phyloP scores from a whole-genome alignment of 495 filamentous ascomycete genomes.

The Aspergillus leporis region DNA sequence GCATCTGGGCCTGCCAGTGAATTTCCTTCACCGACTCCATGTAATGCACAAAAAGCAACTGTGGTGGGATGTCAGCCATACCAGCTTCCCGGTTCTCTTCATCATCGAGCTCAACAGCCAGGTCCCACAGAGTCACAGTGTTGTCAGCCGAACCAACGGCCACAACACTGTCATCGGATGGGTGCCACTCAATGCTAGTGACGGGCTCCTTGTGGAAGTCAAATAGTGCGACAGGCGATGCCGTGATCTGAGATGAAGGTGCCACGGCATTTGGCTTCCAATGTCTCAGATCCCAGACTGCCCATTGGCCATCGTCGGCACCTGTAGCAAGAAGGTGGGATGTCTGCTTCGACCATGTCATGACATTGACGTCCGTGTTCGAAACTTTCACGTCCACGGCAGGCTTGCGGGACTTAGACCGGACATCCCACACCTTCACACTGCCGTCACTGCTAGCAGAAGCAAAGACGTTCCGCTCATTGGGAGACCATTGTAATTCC shows the following conservation, averaged over 20 bases:
- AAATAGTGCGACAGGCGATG: slow-evolving; percentile 82
- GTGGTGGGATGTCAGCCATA: slow-evolving; percentile 86
- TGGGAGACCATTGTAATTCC: slow-evolving; percentile 94
- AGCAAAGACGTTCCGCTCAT: slow-evolving; percentile 87
- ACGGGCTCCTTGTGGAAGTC: slow-evolving; percentile 94
- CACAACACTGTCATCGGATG: slow-evolving; percentile 91
- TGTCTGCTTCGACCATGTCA: slow-evolving; percentile 87
- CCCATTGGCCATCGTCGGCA: slow-evolving; percentile 92
- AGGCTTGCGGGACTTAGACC: slow-evolving; percentile 81
- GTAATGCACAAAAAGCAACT: slow-evolving; percentile 94
- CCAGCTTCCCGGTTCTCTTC: slow-evolving; percentile 91
- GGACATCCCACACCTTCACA: slow-evolving; percentile 92
- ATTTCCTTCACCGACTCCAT: slow-evolving; percentile 91
- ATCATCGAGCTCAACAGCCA: slow-evolving; percentile 93
- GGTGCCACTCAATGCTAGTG: slow-evolving; percentile 96
- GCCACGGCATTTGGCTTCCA: slow-evolving; percentile 72
- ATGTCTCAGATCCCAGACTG: slow-evolving; percentile 91
- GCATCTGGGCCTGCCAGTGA: slow-evolving; percentile 97
- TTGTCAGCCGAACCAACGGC: slow-evolving; percentile 91
- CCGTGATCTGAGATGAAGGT: slow-evolving; percentile 39
- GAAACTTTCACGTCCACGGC: slow-evolving; percentile 84
- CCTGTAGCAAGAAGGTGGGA: slow-evolving; percentile 88
- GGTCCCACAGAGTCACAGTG: slow-evolving; percentile 93
- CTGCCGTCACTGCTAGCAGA: slow-evolving; percentile 92
- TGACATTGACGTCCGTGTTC: slow-evolving; percentile 87